Percentiles rank a stretch among this genome's conserved stretches.
Conservation (phyloP, 164 flowering plant genomes). For the Liquidambar formosana region DNA sequence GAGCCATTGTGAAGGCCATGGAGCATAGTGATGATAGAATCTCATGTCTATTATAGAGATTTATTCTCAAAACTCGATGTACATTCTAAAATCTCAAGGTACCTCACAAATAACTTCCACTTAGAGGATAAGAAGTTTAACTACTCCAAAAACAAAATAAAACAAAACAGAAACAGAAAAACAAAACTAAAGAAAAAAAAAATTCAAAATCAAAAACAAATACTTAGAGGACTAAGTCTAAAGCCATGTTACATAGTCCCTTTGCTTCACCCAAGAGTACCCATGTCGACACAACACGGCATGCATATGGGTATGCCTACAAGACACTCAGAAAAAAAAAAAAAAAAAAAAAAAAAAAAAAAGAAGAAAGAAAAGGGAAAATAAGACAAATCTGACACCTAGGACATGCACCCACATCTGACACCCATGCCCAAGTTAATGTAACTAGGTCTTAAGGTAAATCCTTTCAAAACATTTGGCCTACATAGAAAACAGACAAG, state of each 20-base stretch:
- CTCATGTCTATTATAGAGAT: slow-evolving; percentile 1
- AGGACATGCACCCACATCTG: too few relatives aligned
- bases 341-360: too few relatives aligned
- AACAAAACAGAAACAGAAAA: too few relatives aligned
- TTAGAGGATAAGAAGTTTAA: not conserved
- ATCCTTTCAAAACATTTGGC: not conserved
- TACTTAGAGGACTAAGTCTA: too few relatives aligned
- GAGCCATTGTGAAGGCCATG: not conserved
- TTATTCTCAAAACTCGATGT: not conserved
- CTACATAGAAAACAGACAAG: not conserved
- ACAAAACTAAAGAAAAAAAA: too few relatives aligned
- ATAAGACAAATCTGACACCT: too few relatives aligned
- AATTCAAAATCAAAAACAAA: not conserved
- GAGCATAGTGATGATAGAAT: not conserved
- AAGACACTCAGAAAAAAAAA: too few relatives aligned
- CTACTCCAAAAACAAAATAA: not conserved
- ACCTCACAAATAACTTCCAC: not conserved
- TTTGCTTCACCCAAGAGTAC: too few relatives aligned
- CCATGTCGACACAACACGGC: too few relatives aligned
- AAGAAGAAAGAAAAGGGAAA: too few relatives aligned
- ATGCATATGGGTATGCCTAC: too few relatives aligned
- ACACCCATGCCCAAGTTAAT: not conserved
- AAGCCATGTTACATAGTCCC: too few relatives aligned
- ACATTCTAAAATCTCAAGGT: not conserved
- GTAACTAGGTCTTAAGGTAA: not conserved